Percentiles rank a stretch among this genome's conserved stretches.
phyloP scores from a whole-genome alignment of 2,329 filamentous ascomycete genomes.

The Tolypocladium paradoxum region DNA sequence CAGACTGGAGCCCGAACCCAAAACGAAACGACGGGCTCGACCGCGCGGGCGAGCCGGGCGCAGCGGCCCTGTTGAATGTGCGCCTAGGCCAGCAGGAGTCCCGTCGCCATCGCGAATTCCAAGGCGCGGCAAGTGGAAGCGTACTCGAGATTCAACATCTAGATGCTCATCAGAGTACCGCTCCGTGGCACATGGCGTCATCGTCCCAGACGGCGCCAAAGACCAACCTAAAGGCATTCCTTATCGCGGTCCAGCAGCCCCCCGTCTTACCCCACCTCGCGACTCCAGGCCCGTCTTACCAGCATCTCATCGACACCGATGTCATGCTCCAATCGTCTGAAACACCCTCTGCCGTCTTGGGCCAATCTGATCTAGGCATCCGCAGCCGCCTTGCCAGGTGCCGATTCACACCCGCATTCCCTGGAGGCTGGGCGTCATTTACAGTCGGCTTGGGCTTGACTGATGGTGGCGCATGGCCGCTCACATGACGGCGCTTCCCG shows the following conservation, averaged over 20 bases:
- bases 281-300: no score
- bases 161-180: no score
- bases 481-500: background rate
- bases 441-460: no score
- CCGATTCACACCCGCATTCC: background rate
- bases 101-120: no score
- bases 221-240: no score
- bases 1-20: background rate
- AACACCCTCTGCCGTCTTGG: background rate
- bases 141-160: no score
- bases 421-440: no score
- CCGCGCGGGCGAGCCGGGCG: background rate
- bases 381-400: background rate
- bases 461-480: background rate
- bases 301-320: no score
- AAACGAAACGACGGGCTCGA: background rate
- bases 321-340: background rate
- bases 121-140: no score
- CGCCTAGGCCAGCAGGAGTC: no score
- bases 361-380: background rate
- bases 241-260: no score
- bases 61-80: background rate
- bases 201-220: background rate
- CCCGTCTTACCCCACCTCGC: no score
- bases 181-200: background rate